Evolutionary conservation across 768 basidiomycete species (phyloP).

Genomic region (Termitomyces sp.): DNA sequence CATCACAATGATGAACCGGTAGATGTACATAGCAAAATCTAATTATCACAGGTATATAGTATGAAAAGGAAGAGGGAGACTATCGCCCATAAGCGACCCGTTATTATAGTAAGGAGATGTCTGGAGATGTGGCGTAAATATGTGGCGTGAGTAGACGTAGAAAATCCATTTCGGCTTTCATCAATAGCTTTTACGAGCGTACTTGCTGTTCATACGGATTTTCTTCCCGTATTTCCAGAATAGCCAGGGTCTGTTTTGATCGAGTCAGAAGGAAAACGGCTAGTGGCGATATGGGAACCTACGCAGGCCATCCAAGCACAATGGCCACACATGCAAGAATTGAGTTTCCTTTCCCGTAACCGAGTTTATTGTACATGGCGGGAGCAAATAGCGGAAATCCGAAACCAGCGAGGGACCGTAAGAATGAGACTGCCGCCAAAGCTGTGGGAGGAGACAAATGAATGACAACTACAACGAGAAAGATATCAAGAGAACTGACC

Average conservation of each 20-base stretch:
- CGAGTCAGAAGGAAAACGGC: background rate
- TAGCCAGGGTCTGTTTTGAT: constrained; percentile 24
- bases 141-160: background rate
- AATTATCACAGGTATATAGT: background rate
- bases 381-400: constrained; percentile 78
- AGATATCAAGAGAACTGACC: constrained; percentile 26
- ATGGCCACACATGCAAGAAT: constrained; percentile 57
- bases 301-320: constrained; percentile 57
- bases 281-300: constrained; percentile 13
- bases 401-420: constrained; percentile 66
- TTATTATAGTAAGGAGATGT: background rate
- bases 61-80: background rate
- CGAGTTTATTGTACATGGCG: constrained; percentile 57
- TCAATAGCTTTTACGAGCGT: constrained; percentile 23
- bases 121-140: background rate
- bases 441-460: constrained; percentile 27
- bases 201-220: constrained; percentile 45
- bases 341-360: constrained; percentile 66
- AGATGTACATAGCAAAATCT: background rate
- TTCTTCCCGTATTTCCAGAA: constrained; percentile 30
- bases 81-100: background rate
- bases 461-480: background rate
- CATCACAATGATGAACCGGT: background rate
- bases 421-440: constrained; percentile 55
- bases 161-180: background rate